Base-by-base conservation (phyloP, 2,329 filamentous ascomycete genomes). In the Pseudogymnoascus sp. region DNA sequence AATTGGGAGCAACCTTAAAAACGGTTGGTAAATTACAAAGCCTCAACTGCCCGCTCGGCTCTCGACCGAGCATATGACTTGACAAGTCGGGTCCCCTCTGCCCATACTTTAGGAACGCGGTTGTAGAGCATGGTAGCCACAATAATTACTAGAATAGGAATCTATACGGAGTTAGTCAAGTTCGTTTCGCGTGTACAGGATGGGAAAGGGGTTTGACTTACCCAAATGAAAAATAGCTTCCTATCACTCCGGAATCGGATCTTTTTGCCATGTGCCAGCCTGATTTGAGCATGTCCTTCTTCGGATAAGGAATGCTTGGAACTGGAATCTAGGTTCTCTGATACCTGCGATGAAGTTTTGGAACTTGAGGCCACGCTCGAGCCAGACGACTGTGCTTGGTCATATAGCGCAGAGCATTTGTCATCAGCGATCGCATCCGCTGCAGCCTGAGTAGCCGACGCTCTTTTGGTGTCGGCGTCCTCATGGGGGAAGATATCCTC, bases 401-500 rank as follows among this genome's bases (percentile, higher is more conserved):
- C 84, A 64, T 82, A 86, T 4, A 84, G 69, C 5, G 77, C 68
- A 2, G 80, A 74, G 66, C 83, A 87, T 71, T 86, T 87, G 39
- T 76, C 75, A 69, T 88, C 85, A 4, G 84, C 83, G 64, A 83
- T 80, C 2, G 79, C 80, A 28, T 88, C 85, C 13, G 80, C 81
- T 1, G 82, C 82, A 2, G 85, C 86, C 62, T 79, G 79, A 7
- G 80, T 79, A 1, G 83, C 84, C n/a, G 83, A 83, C 16, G 80
- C 77, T 69, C 83, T 80, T 74, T 89, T 88, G 23, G 75, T 77
- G 64, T 87, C 83, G 14, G 80, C 67, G 51, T 80, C 78, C 36
- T 69, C 70, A 62, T 79, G 75, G 1, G 89, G 90, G 73, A 86
- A 95, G 28, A 95, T 84, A 60, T 93, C 90, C 62, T 92, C 87